Evolutionary conservation across 192 early-diverging fungal species (phyloP), one percentile per base, ranked within the genome.

Genomic region (Podila clonocystis): DNA sequence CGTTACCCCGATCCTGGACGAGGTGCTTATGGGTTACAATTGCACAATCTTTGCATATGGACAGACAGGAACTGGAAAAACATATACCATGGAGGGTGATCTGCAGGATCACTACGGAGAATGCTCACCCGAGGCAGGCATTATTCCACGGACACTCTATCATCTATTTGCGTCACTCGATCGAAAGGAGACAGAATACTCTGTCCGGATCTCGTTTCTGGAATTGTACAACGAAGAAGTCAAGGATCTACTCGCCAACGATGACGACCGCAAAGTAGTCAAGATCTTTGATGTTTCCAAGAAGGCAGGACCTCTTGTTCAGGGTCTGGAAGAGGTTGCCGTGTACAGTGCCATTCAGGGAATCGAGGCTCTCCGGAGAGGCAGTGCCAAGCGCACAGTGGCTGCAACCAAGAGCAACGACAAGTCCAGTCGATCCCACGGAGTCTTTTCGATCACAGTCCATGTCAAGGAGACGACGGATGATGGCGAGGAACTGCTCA

Each of bases 211-310:
- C 13, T 97, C 97, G 49, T 95, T 91, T 63, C 76, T 97, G 17
- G 98, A 99, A 83, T 82, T 99, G 13, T 99, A 98, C 85, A 99
- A 99, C 74, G 97, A 99, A 82, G 93, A 98, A 58, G 82, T 98
- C 36, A 89, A 92, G n/a, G 98, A 99, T 83, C 83, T 99, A 20
- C 73, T 99, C n/a, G 86, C 89, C 1, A 72, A 83, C 12, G 88
- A 83, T 12, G 88, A 91, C 58, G 70, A 84, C 4, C 50, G 71
- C 9, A 79, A 77, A 22, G 89, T 89, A 48, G 83, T 96, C 26
- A 89, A 90, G 65, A 89, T 97, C 30, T 92, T 85, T 69, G 95
- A 95, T 52, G 93, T 93, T 57, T 73, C 85, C 19, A 89, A 85
- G 20, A 89, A 89, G 45, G 91, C 90, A 60, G 93, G 93, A 24